Evolutionary conservation across 2,329 filamentous ascomycete species (phyloP).

Genomic region (Fusarium mundagurra): DNA sequence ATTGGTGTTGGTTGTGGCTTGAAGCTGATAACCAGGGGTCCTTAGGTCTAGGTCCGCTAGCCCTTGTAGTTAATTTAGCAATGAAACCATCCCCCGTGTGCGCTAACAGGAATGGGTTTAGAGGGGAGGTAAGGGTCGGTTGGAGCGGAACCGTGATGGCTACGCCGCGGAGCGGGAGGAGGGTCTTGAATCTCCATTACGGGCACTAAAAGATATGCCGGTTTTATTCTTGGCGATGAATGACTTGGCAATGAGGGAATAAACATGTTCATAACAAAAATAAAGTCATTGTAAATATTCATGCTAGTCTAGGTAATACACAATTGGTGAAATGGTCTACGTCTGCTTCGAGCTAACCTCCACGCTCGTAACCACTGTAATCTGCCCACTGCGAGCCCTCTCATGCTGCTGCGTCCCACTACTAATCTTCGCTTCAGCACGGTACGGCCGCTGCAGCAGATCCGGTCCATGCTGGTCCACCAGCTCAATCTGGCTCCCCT

Average conservation of each 20-base stretch:
- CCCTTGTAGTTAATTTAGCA: constrained; percentile 1
- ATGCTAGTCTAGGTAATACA: not conserved
- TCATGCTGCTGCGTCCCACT: not conserved
- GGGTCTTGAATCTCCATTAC: not conserved
- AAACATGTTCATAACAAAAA: not conserved
- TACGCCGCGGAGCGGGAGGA: not conserved
- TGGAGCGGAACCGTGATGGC: constrained; percentile 1
- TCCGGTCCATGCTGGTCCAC: constrained; percentile 30
- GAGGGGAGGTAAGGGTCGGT: not conserved
- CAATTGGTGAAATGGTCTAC: not conserved
- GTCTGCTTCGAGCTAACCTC: constrained; percentile 35
- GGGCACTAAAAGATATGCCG: not conserved
- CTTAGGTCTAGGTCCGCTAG: not conserved
- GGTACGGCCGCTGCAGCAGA: constrained; percentile 22
- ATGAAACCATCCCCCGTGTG: constrained; percentile 20
- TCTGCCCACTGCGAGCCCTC: constrained; percentile 28
- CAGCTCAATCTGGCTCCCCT: constrained; percentile 46
- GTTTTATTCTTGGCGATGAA: not conserved
- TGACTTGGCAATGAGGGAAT: not conserved
- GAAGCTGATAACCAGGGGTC: not conserved
- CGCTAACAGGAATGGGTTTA: not conserved
- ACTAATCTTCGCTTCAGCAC: constrained; percentile 3
- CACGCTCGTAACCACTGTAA: constrained; percentile 44
- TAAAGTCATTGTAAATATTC: not conserved
- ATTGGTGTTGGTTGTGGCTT: constrained; percentile 6